phyloP scores from a whole-genome alignment of 2,329 filamentous ascomycete genomes.

The Pseudocercospora eumusae region DNA sequence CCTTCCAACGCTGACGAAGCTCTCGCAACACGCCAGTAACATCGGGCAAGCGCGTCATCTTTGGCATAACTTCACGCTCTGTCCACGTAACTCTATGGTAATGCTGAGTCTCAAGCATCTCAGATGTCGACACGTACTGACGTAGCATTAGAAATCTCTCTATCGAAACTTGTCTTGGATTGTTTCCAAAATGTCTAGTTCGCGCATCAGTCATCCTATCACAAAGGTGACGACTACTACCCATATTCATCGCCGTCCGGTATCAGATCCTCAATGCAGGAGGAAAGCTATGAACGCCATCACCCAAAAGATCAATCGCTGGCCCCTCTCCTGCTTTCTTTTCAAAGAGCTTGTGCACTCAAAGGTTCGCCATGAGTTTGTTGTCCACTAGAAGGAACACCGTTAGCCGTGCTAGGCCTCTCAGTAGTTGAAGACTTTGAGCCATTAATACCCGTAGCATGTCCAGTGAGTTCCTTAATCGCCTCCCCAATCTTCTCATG shows the following conservation, averaged over 20 bases:
- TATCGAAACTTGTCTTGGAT: background rate
- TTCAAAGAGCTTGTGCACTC: slow-evolving; percentile 6
- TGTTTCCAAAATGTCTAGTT: background rate
- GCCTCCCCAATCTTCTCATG: slow-evolving; percentile 42
- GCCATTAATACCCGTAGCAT: slow-evolving; percentile 9
- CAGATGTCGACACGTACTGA: too few relatives aligned
- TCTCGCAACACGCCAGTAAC: too few relatives aligned
- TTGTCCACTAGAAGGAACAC: slow-evolving; percentile 12
- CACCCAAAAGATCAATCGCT: background rate
- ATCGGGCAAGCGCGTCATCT: too few relatives aligned
- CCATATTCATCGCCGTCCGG: background rate
- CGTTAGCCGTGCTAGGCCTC: slow-evolving; percentile 17
- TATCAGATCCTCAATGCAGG: background rate
- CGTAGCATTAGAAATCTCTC: background rate
- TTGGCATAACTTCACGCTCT: too few relatives aligned
- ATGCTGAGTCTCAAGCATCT: too few relatives aligned
- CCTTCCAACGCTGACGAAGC: too few relatives aligned
- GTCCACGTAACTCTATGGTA: too few relatives aligned
- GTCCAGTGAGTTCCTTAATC: slow-evolving; percentile 29
- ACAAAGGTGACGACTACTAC: background rate
- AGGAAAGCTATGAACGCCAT: background rate
- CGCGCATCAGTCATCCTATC: background rate
- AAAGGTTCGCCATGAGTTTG: slow-evolving; percentile 20
- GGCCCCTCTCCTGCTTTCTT: background rate
- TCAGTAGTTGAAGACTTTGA: background rate